Evolutionary conservation across 768 basidiomycete species (phyloP).

Genomic region (Tricholomella constricta): DNA sequence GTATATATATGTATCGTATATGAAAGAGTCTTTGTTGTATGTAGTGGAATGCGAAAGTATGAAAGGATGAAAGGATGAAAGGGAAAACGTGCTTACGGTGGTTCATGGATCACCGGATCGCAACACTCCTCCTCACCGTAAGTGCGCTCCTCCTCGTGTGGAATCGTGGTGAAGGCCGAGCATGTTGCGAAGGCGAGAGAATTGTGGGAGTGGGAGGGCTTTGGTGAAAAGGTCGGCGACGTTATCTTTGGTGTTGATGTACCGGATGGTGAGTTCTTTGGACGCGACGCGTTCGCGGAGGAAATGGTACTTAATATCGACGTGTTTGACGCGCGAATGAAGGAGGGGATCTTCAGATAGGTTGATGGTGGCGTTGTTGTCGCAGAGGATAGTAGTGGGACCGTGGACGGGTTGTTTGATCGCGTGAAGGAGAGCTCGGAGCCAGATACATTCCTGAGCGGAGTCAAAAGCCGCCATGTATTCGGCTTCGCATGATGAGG

Average conservation of each 20-base stretch:
- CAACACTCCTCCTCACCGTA: too few relatives aligned
- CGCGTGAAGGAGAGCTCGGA: neutral
- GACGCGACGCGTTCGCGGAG: neutral
- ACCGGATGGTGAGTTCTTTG: neutral
- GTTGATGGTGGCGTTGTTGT: neutral
- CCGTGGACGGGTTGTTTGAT: neutral
- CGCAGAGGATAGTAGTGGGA: neutral
- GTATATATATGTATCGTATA: too few relatives aligned
- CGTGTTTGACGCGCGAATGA: too few relatives aligned
- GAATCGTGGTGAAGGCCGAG: neutral
- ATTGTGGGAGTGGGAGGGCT: neutral
- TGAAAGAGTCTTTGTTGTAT: too few relatives aligned
- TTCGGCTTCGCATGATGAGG: constrained; percentile 7
- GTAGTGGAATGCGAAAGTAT: too few relatives aligned
- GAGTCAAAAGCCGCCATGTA: constrained; percentile 2
- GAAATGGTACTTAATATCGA: neutral
- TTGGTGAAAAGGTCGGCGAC: constrained; percentile 7
- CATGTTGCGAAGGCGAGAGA: neutral
- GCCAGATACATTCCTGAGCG: neutral
- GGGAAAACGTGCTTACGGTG: too few relatives aligned
- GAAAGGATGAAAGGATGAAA: too few relatives aligned
- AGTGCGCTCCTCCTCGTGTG: neutral
- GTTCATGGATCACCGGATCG: too few relatives aligned
- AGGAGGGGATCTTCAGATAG: too few relatives aligned
- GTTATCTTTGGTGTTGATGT: constrained; percentile 4